Base-by-base conservation (phyloP, 2,329 filamentous ascomycete genomes). In the Apiospora koreana region DNA sequence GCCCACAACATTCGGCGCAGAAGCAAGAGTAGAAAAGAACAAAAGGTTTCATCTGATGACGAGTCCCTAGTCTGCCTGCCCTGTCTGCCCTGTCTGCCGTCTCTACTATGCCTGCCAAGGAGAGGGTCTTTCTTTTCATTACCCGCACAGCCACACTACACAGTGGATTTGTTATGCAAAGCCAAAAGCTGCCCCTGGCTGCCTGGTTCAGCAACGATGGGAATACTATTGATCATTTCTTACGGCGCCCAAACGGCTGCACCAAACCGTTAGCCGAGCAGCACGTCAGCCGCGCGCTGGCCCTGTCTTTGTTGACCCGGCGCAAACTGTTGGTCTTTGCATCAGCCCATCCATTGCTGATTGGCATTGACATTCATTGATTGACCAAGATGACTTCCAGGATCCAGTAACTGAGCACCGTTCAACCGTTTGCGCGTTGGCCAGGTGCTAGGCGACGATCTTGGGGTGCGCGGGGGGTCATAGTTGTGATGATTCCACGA, bases 341-440 rank as follows among this genome's bases (percentile, higher is more conserved):
- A 58, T 58, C 50, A 58, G 48, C 21, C 48, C 25, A 16, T 35
- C 31, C 25, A 58, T n/a, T n/a, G n/a, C n/a, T n/a, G n/a, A n/a
- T n/a, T n/a, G n/a, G n/a, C n/a, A n/a, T n/a, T n/a, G n/a, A n/a
- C 25, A 16, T 35, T 21, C 25, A 58, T 31, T 58, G 25, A 54
- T 54, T 35, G 50, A 54, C 25, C 48, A 54, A 54, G 28, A 50
- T n/a, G n/a, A 3, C 9, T 23, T 35, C 50, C 21, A 35, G 48
- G 23, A 50, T 50, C 50, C 25, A 58, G 46, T 23, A 48, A 23
- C 48, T 16, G 12, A 28, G 50, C 50, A 58, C 50, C 50, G 50
- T 58, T 58, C 50, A 58, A 58, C 50, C 50, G 50, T 58, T 58
- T 58, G 50, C 50, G 50, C 50, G 50, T 58, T 58, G 50, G 31